These are phyloP conservation scores for Dendrocalamus latiflorus DNA, from an alignment of 202 grass and related monocot species.

Conservation along the genomic window DNA sequence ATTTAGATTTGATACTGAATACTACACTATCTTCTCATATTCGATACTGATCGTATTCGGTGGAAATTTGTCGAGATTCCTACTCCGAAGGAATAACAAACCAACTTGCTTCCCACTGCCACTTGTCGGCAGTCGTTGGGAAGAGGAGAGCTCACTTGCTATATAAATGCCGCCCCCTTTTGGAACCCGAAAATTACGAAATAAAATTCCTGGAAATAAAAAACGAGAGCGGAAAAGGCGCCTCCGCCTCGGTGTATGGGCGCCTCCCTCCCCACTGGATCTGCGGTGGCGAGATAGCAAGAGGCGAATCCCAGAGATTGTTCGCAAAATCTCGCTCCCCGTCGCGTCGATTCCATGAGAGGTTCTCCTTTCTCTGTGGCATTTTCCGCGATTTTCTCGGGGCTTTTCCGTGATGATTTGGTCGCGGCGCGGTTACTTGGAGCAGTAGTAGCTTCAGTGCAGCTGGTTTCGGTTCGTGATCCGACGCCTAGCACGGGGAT, in stretches of 20 bases:
- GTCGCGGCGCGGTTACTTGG: not conserved
- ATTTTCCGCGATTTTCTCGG: not conserved
- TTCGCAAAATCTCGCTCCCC: constrained; percentile 23
- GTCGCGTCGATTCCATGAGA: constrained; percentile 33
- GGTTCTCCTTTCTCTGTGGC: not conserved
- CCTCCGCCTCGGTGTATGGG: too few relatives aligned
- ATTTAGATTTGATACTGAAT: too few relatives aligned
- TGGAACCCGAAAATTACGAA: constrained; percentile 29
- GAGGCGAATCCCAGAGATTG: not conserved
- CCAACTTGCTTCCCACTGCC: constrained; percentile 11
- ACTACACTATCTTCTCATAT: too few relatives aligned
- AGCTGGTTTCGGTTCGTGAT: not conserved
- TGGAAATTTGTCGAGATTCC: too few relatives aligned
- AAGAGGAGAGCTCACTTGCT: constrained; percentile 24
- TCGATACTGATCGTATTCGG: too few relatives aligned
- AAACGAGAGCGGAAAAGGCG: constrained; percentile 20
- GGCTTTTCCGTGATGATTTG: not conserved
- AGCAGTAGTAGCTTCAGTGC: not conserved
- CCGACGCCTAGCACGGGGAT: not conserved
- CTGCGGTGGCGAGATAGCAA: constrained; percentile 28
- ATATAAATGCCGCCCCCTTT: constrained; percentile 6
- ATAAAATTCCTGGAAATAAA: not conserved
- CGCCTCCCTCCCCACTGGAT: constrained; percentile 31
- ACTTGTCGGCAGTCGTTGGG: constrained; percentile 58
- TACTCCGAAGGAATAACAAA: too few relatives aligned